Evolutionary conservation across 2,329 filamentous ascomycete genomes (phyloP).

Genomic region (Geoglossum cookeanum): DNA sequence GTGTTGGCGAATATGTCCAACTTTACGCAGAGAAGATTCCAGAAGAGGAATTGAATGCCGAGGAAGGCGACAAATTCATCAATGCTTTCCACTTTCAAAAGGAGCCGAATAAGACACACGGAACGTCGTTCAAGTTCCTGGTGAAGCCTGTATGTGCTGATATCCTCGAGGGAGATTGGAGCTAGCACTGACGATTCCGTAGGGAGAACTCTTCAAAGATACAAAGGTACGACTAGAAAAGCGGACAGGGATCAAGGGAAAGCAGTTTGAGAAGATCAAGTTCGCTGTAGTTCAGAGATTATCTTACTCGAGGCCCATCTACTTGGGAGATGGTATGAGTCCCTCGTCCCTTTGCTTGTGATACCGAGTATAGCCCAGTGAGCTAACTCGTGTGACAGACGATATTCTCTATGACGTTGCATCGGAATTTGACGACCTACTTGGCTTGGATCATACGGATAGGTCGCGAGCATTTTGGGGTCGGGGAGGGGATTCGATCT

Average conservation of each 20-base stretch:
- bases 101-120: constrained; percentile 67
- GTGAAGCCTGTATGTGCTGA: constrained; percentile 48
- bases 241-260: constrained; percentile 86
- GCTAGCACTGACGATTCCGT: constrained; percentile 5
- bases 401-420: constrained; percentile 33
- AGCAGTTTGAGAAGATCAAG: constrained; percentile 96
- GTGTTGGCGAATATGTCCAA: constrained; percentile 68
- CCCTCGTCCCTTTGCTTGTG: background rate
- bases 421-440: constrained; percentile 36
- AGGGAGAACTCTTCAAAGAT: constrained; percentile 74
- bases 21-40: constrained; percentile 69
- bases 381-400: constrained; percentile 15
- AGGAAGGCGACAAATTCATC: constrained; percentile 50
- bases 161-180: background rate
- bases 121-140: constrained; percentile 79
- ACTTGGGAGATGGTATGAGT: constrained; percentile 67
- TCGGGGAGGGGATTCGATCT: constrained; percentile 42
- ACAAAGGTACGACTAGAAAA: constrained; percentile 91
- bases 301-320: constrained; percentile 59
- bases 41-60: constrained; percentile 40
- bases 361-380: background rate
- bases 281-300: constrained; percentile 61
- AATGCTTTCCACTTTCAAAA: constrained; percentile 84
- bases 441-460: constrained; percentile 48
- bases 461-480: constrained; percentile 39